Percentiles rank a stretch among this genome's conserved stretches.
These are phyloP conservation scores for Mortierella polycephala DNA, from an alignment of 371 early-diverging fungal genomes.

Conservation along the genomic window DNA sequence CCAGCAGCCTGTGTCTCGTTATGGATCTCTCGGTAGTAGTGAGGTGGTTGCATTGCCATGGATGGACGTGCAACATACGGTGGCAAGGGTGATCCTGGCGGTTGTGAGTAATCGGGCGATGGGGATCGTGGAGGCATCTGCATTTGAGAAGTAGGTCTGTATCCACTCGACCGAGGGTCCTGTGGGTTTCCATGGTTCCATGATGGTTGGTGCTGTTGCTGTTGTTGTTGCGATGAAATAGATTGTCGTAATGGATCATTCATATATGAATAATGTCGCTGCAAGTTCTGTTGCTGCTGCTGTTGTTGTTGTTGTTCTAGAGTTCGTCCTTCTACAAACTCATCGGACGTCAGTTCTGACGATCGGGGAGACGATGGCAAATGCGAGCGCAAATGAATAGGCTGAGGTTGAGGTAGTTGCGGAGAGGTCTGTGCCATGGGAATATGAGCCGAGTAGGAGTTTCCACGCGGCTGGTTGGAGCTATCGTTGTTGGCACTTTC, in stretches of 20 bases:
- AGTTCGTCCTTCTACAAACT: not conserved
- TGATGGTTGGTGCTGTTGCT: not conserved
- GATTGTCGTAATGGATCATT: constrained; percentile 7
- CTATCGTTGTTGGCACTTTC: too few relatives aligned
- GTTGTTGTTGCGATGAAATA: not conserved
- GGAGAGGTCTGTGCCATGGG: too few relatives aligned
- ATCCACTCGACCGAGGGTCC: constrained; percentile 5
- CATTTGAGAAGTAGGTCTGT: constrained; percentile 26
- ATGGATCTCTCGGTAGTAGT: constrained; percentile 28
- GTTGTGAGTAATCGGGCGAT: constrained; percentile 10
- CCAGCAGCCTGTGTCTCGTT: constrained; percentile 22
- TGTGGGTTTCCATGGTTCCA: too few relatives aligned
- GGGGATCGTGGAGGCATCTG: constrained; percentile 8
- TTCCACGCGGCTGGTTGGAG: too few relatives aligned
- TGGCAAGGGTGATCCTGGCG: constrained; percentile 23
- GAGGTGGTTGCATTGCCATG: constrained; percentile 17
- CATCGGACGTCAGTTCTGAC: not conserved
- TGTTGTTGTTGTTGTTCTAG: not conserved
- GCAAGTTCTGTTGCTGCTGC: constrained; percentile 4
- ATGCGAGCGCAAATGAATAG: too few relatives aligned
- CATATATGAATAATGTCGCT: not conserved
- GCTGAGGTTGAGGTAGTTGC: too few relatives aligned
- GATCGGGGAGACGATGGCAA: too few relatives aligned
- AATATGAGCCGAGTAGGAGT: too few relatives aligned
- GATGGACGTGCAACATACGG: constrained; percentile 25